Percentiles rank a stretch among this genome's conserved stretches.
Conservation (phyloP, 371 early-diverging fungal genomes). For the Rhizopus microsporus region DNA sequence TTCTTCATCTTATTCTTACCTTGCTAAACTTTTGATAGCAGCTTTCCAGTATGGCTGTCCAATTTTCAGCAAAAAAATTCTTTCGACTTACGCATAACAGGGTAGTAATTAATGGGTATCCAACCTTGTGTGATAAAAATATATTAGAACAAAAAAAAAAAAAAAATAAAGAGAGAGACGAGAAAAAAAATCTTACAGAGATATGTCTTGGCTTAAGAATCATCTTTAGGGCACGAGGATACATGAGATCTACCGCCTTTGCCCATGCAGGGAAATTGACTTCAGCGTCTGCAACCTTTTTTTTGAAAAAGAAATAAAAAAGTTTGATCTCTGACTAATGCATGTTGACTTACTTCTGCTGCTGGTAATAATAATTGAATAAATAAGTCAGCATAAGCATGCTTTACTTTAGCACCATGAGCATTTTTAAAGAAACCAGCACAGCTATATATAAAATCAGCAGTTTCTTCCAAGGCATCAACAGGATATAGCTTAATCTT, state of each 20-base stretch:
- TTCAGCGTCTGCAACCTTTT: conserved; percentile 85
- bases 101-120: conserved; percentile 85
- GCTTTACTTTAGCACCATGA: conserved; percentile 81
- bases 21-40: conserved; percentile 77
- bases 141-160: neutral
- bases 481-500: conserved; percentile 89
- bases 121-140: conserved; percentile 48
- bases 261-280: conserved; percentile 94
- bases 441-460: conserved; percentile 86
- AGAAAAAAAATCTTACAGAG: conserved; percentile 31
- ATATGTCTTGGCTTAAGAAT: conserved; percentile 80
- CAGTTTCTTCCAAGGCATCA: conserved; percentile 90
- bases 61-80: conserved; percentile 85
- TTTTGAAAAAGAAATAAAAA: conserved; percentile 1
- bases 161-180: too few species aligned
- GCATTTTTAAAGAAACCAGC: conserved; percentile 87
- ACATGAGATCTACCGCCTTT: conserved; percentile 88
- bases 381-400: conserved; percentile 89
- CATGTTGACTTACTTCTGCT: conserved; percentile 61
- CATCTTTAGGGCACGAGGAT: conserved; percentile 91
- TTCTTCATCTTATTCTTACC: conserved; percentile 36
- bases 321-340: neutral
- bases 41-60: conserved; percentile 73
- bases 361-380: conserved; percentile 89
- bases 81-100: conserved; percentile 86